Base-by-base conservation (phyloP, 805 yeast species). In the Lachancea fermentati region DNA sequence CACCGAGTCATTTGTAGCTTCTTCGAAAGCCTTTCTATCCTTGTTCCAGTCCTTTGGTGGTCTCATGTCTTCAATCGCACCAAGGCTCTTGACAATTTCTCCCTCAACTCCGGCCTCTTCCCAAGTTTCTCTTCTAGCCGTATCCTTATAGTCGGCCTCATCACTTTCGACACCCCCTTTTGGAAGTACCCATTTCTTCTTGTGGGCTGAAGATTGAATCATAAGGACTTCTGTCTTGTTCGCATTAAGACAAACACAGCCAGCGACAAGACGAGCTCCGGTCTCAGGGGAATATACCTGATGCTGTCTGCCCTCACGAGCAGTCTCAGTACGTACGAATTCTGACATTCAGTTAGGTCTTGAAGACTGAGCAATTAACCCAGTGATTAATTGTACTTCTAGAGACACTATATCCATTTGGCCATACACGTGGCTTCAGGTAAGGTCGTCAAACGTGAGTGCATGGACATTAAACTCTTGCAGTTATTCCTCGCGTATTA, bases 61-160 rank as follows among this genome's bases (percentile, higher is more conserved):
- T 42, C 79, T 58, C 59, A 59, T 55, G 48, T 89, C 96, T 34
- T 73, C 74, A 18, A 85, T 80, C 0, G 75, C 67, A 0, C 91
- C 94, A 31, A 91, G 64, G 43, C 70, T 69, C 30, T 56, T 51
- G 3, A 68, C 52, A 3, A 88, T 69, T 13, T 58, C 65, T 5
- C 97, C 96, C 26, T 73, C 74, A 17, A 85, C 85, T 0, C 98
- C 98, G 0, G 95, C 93, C 64, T 93, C 98, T 61, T 93, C 98
- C 98, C 98, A 93, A 0, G 95, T 85, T 58, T 93, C 98, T 44
- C 98, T 70, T 13, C 73, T 67, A 0, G 97, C 97, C 4, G 85
- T 66, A 3, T 64, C 39, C 12, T 54, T 46, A 46, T 54, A 66
- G 49, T 68, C 61, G 15, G 51, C 36, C 61, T 86, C 98, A 60